These are phyloP conservation scores for Lobosporangium transversale DNA, from an alignment of 192 early-diverging fungal species.

Conservation along the genomic window DNA sequence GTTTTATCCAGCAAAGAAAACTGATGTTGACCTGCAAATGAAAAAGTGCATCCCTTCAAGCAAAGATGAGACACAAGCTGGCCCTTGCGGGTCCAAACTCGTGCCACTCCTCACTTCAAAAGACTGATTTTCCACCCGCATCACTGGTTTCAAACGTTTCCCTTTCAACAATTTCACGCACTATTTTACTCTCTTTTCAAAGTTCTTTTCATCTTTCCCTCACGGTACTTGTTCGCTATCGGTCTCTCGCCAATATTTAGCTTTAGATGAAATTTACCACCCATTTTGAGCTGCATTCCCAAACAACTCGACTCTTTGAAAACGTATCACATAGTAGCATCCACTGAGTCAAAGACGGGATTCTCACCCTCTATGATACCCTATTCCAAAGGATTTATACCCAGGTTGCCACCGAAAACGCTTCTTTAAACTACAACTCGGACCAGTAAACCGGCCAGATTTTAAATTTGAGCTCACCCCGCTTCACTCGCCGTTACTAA, in stretches of 20 bases:
- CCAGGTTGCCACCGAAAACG: slow-evolving; percentile 53
- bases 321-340: slow-evolving; percentile 68
- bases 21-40: slow-evolving; percentile 64
- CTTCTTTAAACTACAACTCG: slow-evolving; percentile 74
- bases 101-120: slow-evolving; percentile 12
- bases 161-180: slow-evolving; percentile 87
- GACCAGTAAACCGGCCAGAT: slow-evolving; percentile 59
- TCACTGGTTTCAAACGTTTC: slow-evolving; percentile 73
- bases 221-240: slow-evolving; percentile 91
- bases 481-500: slow-evolving; percentile 83
- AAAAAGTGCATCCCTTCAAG: slow-evolving; percentile 58
- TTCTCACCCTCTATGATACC: slow-evolving; percentile 81
- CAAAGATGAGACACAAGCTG: slow-evolving; percentile 43
- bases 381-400: slow-evolving; percentile 73
- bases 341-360: slow-evolving; percentile 62
- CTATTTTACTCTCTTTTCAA: slow-evolving; percentile 87
- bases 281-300: slow-evolving; percentile 80
- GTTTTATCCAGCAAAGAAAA: slow-evolving; percentile 64
- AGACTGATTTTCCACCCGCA: slow-evolving; percentile 59
- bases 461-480: slow-evolving; percentile 78
- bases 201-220: slow-evolving; percentile 89
- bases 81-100: slow-evolving; percentile 43
- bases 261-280: slow-evolving; percentile 84
- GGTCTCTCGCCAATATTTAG: slow-evolving; percentile 88
- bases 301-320: slow-evolving; percentile 81